These are phyloP conservation scores for Eremochloa ophiuroides DNA, from an alignment of 176 grass and related monocot genomes.

Conservation along the genomic window DNA sequence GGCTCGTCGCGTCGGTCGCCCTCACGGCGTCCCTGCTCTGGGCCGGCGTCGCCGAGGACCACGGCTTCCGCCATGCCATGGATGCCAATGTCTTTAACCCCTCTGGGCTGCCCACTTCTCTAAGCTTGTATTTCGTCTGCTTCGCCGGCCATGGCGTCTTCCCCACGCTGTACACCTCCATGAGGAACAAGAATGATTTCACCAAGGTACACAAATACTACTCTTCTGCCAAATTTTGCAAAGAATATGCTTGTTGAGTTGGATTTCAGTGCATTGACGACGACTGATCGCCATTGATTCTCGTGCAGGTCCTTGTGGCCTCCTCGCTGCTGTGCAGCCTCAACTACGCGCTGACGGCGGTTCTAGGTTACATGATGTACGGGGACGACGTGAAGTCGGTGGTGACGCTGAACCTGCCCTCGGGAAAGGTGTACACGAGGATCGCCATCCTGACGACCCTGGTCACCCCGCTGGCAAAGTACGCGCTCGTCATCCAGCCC, in stretches of 20 bases:
- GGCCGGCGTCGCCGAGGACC: conserved; percentile 44
- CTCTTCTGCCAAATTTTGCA: too few relatives aligned
- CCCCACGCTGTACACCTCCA: conserved; percentile 53
- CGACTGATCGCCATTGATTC: background rate
- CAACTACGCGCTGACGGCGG: conserved; percentile 46
- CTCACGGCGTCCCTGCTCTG: conserved; percentile 49
- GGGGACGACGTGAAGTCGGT: conserved; percentile 38
- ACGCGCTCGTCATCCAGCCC: conserved; percentile 46
- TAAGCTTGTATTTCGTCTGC: conserved; percentile 62
- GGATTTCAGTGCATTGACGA: too few relatives aligned
- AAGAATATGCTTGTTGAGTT: too few relatives aligned
- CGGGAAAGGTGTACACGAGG: conserved; percentile 44
- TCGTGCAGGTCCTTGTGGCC: conserved; percentile 33
- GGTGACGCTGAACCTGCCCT: conserved; percentile 59
- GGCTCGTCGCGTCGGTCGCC: conserved; percentile 46
- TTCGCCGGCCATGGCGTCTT: conserved; percentile 60
- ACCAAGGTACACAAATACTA: conserved; percentile 56
- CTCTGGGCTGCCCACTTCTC: conserved; percentile 34
- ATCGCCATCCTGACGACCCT: conserved; percentile 54
- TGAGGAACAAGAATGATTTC: conserved; percentile 41
- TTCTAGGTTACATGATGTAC: conserved; percentile 56
- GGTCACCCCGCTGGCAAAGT: conserved; percentile 58
- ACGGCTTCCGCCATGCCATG: conserved; percentile 17
- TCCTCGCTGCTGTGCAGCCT: conserved; percentile 47
- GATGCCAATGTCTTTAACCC: conserved; percentile 23